These are phyloP conservation scores for Choanephora cucurbitarum DNA, from an alignment of 371 early-diverging fungal species.

Conservation along the genomic window DNA sequence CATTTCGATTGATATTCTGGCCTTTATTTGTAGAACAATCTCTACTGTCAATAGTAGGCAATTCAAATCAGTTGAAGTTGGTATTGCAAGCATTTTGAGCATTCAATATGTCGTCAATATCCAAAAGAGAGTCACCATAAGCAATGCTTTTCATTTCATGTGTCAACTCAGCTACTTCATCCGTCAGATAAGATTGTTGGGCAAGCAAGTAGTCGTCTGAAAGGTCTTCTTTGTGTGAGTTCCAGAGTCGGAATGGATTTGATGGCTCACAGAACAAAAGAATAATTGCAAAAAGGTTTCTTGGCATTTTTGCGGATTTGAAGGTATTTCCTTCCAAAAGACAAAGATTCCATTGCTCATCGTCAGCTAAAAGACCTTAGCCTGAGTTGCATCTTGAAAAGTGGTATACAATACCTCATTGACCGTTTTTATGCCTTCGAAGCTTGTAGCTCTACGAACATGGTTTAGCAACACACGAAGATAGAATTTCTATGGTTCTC, in stretches of 20 bases:
- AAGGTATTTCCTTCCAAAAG: conserved; percentile 17
- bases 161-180: background rate
- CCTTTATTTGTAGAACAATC: too few relatives aligned
- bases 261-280: background rate
- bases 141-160: background rate
- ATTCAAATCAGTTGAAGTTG: too few relatives aligned
- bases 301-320: conserved; percentile 3
- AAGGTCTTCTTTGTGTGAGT: background rate
- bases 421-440: conserved; percentile 15
- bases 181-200: background rate
- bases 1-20: too few relatives aligned
- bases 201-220: conserved; percentile 1
- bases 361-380: conserved; percentile 13
- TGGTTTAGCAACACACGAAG: conserved; percentile 20
- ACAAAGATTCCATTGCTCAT: conserved; percentile 15
- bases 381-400: conserved; percentile 10
- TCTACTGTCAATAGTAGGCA: too few relatives aligned
- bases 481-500: conserved; percentile 21
- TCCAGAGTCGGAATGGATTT: conserved; percentile 8
- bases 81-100: too few relatives aligned
- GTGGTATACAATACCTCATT: conserved; percentile 4
- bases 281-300: conserved; percentile 22
- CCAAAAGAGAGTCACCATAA: background rate
- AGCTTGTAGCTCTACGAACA: conserved; percentile 18
- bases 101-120: too few relatives aligned